phyloP scores from a whole-genome alignment of 371 early-diverging fungal genomes.

The Apophysomyces ossiformis region DNA sequence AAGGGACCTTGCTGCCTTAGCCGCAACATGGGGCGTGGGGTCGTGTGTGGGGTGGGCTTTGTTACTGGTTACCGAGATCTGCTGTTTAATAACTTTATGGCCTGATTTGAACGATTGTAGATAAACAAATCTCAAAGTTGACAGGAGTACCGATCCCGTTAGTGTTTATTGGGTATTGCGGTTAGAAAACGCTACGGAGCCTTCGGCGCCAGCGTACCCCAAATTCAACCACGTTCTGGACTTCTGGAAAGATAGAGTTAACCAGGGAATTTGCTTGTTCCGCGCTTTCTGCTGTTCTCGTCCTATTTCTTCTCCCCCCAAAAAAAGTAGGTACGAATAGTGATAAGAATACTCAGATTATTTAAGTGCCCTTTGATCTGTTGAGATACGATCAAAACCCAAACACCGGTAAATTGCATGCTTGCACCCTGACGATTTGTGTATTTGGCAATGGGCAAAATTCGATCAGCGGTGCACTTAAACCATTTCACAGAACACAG shows the following conservation, averaged over 20 bases:
- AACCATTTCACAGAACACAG: slow-evolving; percentile 3
- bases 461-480: background rate
- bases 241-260: background rate
- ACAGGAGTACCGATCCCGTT: background rate
- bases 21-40: too few species aligned
- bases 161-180: background rate
- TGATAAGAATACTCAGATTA: background rate
- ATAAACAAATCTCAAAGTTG: background rate
- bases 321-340: background rate
- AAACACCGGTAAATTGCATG: slow-evolving; percentile 6
- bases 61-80: slow-evolving; percentile 4
- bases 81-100: slow-evolving; percentile 2
- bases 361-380: background rate
- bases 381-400: background rate
- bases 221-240: background rate
- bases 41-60: background rate
- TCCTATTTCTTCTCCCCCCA: background rate
- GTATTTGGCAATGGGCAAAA: background rate
- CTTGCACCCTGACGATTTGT: background rate
- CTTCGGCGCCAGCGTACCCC: background rate
- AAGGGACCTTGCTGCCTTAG: too few species aligned
- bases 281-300: background rate
- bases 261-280: too few species aligned
- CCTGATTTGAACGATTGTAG: background rate
- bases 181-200: background rate